These are phyloP conservation scores for Kwoniella pini DNA, from an alignment of 768 basidiomycete species.

Conservation along the genomic window DNA sequence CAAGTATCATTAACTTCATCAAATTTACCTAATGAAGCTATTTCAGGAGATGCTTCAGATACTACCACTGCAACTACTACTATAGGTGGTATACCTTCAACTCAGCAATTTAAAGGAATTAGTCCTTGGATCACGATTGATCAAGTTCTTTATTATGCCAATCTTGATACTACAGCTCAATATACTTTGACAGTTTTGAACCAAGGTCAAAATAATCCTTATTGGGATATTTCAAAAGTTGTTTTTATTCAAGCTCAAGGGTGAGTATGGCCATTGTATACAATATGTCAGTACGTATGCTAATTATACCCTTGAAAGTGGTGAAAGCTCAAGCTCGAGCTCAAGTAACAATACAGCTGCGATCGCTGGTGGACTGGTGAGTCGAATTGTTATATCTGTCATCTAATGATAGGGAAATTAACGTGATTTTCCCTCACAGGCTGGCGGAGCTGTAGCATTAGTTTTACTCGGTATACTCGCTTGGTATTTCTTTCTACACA, in stretches of 20 bases:
- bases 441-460: slow-evolving; percentile 7
- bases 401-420: neutral
- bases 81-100: neutral
- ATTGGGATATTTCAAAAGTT: slow-evolving; percentile 10
- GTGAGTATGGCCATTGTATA: neutral
- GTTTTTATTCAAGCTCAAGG: slow-evolving; percentile 14
- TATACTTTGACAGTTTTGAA: slow-evolving; percentile 15
- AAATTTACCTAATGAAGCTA: neutral
- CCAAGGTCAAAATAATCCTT: neutral
- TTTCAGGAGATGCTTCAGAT: neutral
- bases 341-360: slow-evolving; percentile 12
- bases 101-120: neutral
- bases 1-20: neutral
- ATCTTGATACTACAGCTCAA: slow-evolving; percentile 3
- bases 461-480: neutral
- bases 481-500: slow-evolving; percentile 12
- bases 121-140: slow-evolving; percentile 10
- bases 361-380: slow-evolving; percentile 13
- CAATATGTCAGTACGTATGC: too few relatives aligned
- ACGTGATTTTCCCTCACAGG: neutral
- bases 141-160: slow-evolving; percentile 21
- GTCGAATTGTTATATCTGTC: neutral
- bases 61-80: slow-evolving; percentile 1
- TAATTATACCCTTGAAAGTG: too few relatives aligned
- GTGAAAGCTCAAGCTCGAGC: too few relatives aligned